Conservation (phyloP, 2,329 filamentous ascomycete species). For the Fusarium vanettenii region DNA sequence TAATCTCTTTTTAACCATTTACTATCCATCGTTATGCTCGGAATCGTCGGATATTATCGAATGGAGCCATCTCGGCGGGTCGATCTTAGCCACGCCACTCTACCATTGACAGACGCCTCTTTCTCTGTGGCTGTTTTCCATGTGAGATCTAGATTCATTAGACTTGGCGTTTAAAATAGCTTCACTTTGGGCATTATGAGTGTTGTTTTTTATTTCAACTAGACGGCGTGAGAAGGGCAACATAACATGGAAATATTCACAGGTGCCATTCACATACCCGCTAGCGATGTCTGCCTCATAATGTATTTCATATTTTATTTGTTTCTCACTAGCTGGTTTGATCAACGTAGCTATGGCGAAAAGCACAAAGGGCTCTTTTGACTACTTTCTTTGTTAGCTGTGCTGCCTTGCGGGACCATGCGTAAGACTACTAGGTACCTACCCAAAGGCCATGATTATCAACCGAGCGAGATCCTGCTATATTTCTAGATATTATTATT, state of each 20-base stretch:
- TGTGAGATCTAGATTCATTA: neutral
- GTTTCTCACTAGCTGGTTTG: neutral
- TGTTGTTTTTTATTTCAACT: neutral
- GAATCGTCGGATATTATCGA: neutral
- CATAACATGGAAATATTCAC: accelerated
- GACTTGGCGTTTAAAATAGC: neutral
- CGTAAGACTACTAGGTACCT: neutral
- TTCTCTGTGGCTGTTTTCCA: neutral
- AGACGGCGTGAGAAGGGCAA: neutral
- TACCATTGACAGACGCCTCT: neutral
- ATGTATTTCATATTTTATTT: neutral
- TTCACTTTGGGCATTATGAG: neutral
- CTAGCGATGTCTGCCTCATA: neutral
- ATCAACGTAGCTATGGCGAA: neutral
- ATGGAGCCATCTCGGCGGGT: neutral
- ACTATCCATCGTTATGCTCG: neutral
- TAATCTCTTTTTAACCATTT: neutral
- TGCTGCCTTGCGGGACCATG: neutral
- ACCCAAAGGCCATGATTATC: neutral
- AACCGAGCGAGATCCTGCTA: too few relatives aligned
- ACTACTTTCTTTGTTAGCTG: neutral
- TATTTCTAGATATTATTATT: neutral
- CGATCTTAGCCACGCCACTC: neutral
- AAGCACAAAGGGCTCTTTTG: neutral
- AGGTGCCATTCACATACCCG: neutral